Conservation (phyloP, 768 basidiomycete genomes). For the Leccinum subgranulosum region DNA sequence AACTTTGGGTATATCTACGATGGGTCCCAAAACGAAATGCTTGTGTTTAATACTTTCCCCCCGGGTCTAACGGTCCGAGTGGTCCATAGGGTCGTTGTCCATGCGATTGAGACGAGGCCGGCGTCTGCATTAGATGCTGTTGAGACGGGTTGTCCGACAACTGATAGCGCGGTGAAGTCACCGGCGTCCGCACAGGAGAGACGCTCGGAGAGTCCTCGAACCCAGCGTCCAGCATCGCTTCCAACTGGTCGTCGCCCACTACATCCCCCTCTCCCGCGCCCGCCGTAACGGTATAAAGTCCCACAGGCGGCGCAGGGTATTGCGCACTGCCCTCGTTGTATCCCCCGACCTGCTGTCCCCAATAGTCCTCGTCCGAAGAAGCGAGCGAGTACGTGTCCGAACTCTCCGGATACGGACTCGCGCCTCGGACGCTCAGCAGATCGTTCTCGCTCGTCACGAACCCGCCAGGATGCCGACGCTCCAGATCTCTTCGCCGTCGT, state of each 20-base stretch:
- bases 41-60: slow-evolving; percentile 44
- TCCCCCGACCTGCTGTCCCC: slow-evolving; percentile 92
- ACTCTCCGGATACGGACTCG: slow-evolving; percentile 66
- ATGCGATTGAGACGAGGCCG: slow-evolving; percentile 36
- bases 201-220: slow-evolving; percentile 67
- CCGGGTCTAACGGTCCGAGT: slow-evolving; percentile 59
- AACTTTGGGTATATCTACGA: slow-evolving; percentile 3
- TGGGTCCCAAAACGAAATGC: slow-evolving; percentile 17
- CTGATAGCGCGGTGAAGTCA: slow-evolving; percentile 53
- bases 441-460: slow-evolving; percentile 63
- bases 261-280: slow-evolving; percentile 30
- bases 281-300: slow-evolving; percentile 46
- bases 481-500: slow-evolving; percentile 74
- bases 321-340: slow-evolving; percentile 84
- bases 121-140: slow-evolving; percentile 22
- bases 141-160: slow-evolving; percentile 51
- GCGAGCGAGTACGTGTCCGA: slow-evolving; percentile 79
- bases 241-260: slow-evolving; percentile 73
- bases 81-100: slow-evolving; percentile 45
- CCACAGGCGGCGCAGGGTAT: slow-evolving; percentile 86
- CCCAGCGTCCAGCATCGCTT: slow-evolving; percentile 89
- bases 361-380: slow-evolving; percentile 92
- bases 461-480: slow-evolving; percentile 70
- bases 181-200: slow-evolving; percentile 39
- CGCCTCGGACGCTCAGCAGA: slow-evolving; percentile 52